These are phyloP conservation scores for Excoecaria cochinchinensis DNA, from an alignment of 345 rosid species.

Conservation along the genomic window DNA sequence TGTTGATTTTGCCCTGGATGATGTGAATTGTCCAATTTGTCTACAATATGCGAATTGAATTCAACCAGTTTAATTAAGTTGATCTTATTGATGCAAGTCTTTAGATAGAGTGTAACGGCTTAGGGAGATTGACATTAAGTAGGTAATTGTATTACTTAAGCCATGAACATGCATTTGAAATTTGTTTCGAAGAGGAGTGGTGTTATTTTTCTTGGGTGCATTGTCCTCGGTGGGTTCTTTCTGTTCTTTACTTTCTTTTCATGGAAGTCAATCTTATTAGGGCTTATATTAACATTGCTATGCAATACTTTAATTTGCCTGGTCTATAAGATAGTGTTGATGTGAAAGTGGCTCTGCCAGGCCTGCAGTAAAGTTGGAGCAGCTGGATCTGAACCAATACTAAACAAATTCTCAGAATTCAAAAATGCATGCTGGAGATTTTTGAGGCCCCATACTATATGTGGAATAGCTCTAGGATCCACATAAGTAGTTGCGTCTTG, in stretches of 20 bases:
- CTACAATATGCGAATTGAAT: no score
- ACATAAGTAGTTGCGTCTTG: conserved; percentile 37
- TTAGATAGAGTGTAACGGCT: no score
- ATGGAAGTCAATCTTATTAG: not conserved
- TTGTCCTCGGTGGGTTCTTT: not conserved
- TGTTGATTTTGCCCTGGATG: not conserved
- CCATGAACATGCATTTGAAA: not conserved
- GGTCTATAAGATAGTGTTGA: conserved; percentile 20
- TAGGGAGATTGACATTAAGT: not conserved
- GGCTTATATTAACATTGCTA: not conserved
- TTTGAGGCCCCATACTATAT: conserved; percentile 93
- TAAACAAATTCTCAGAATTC: conserved; percentile 55
- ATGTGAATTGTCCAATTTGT: not conserved
- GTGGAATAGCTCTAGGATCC: conserved; percentile 90
- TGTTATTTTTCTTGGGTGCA: not conserved
- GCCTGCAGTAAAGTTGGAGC: conserved; percentile 76
- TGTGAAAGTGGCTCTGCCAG: conserved; percentile 45
- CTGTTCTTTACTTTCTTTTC: not conserved
- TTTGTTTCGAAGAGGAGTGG: not conserved
- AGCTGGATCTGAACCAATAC: conserved; percentile 73
- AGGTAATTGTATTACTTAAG: not conserved
- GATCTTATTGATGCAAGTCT: no score
- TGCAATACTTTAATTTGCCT: conserved; percentile 12
- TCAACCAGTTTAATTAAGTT: no score
- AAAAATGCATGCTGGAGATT: conserved; percentile 96